Base-by-base conservation (phyloP, 2,329 filamentous ascomycete species). In the Dactylella cylindrospora region DNA sequence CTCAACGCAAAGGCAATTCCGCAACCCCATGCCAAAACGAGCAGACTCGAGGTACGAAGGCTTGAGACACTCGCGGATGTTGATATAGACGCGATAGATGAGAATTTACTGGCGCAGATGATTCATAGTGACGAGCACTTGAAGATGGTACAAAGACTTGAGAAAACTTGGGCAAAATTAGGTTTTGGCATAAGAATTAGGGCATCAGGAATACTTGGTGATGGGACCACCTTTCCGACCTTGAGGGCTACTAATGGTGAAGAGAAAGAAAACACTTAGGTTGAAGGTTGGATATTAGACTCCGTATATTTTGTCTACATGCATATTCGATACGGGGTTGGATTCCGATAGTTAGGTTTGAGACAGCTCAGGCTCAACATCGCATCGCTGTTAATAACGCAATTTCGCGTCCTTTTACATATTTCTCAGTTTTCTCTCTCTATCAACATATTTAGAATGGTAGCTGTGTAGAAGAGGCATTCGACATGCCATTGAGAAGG, bases 61-160 rank as follows among this genome's bases (percentile, higher is more conserved):
- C 35, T 29, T 2, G 31, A 31, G n/a, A 23, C 22, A 17, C 12
- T 49, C 6, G 15, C 32, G 12, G 43, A 33, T 7, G 12, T 54
- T 20, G 44, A 54, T 10, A 36, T 15, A 2, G 44, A 62, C 3
- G 5, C 28, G 12, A 45, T 54, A 10, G 57, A 62, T 17, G 57
- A 62, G 29, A 54, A 35, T 12, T 28, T 62, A 20, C 25, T 62
- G 22, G 31, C 31, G 17, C 49, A 62, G 26, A 38, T 62, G 49
- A 29, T 62, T 22, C 50, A 54, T 32, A 62, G 57, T 17, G 57
- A 62, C n/a, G 45, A 45, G 19, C 57, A 62, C 38, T 19, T 62
- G 40, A 47, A 29, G 23, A 62, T 62, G 43, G 41, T 62, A n/a
- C 49, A 62, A n/a, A 62, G 19, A 23, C 43, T 62, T 15, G 57